These are phyloP conservation scores for Chlamydomonas reinhardtii DNA, from an alignment of 163 green algal genomes.

Conservation along the genomic window DNA sequence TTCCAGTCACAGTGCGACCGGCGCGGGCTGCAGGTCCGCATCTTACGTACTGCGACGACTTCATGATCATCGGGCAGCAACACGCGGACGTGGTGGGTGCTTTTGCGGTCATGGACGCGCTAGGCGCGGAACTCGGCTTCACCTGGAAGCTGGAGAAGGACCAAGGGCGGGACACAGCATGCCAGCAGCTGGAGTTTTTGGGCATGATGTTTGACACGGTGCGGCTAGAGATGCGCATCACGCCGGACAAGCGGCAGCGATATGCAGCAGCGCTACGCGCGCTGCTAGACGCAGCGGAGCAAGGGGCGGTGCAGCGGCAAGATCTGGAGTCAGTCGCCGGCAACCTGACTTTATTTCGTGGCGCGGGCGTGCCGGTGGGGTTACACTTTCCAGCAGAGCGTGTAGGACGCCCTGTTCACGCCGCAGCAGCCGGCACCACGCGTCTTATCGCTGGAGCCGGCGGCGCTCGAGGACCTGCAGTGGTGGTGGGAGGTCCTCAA, in stretches of 20 bases:
- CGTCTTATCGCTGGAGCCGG: too few species aligned
- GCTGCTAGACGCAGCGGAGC: neutral
- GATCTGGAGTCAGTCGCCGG: neutral
- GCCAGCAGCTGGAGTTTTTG: neutral
- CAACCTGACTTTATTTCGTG: neutral
- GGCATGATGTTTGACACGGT: neutral
- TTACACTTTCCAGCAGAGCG: neutral
- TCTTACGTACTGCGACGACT: neutral
- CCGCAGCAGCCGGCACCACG: too few species aligned
- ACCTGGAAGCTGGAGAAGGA: neutral
- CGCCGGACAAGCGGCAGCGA: neutral
- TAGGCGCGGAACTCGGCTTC: neutral
- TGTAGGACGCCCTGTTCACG: neutral
- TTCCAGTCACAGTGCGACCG: neutral
- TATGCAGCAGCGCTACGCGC: neutral
- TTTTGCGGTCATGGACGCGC: neutral
- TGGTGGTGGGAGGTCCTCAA: too few species aligned
- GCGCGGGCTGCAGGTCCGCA: too few species aligned
- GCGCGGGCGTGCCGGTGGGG: conserved; percentile 15
- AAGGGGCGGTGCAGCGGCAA: neutral
- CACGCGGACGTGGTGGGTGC: neutral
- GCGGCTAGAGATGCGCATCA: too few species aligned
- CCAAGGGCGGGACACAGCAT: neutral
- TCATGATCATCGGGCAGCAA: neutral
- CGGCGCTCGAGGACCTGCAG: too few species aligned